Conservation (phyloP, 2,329 filamentous ascomycete genomes). For the Pestalotiopsis sp. region DNA sequence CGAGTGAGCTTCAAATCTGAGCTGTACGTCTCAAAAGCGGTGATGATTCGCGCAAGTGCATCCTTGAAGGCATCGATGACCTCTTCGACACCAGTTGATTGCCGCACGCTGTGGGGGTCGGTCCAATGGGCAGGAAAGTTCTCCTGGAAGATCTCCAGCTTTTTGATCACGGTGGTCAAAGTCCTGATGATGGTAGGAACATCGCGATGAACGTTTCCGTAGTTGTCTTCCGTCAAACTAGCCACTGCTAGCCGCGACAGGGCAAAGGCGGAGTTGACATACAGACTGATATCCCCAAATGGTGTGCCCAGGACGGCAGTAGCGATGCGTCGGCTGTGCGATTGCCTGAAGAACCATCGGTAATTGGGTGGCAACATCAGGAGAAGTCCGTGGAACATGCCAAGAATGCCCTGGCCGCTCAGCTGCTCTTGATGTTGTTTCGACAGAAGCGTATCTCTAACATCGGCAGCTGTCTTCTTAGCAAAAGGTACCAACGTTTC, state of each 20-base stretch:
- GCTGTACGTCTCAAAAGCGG: slow-evolving; percentile 75
- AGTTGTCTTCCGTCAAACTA: slow-evolving; percentile 79
- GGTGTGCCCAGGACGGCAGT: slow-evolving; percentile 74
- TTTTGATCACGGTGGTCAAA: slow-evolving; percentile 68
- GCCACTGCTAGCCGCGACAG: slow-evolving; percentile 70
- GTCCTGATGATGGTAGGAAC: slow-evolving; percentile 74
- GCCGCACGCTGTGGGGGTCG: slow-evolving; percentile 61
- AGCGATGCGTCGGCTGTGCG: slow-evolving; percentile 65
- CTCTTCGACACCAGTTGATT: slow-evolving; percentile 69
- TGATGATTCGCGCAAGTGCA: slow-evolving; percentile 66
- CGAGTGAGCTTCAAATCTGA: slow-evolving; percentile 68
- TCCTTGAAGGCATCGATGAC: slow-evolving; percentile 66
- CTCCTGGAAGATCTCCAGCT: slow-evolving; percentile 68
- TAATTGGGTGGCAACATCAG: slow-evolving; percentile 43
- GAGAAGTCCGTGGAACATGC: slow-evolving; percentile 46
- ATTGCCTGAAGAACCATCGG: slow-evolving; percentile 70
- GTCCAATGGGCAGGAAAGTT: slow-evolving; percentile 74
- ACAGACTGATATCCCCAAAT: slow-evolving; percentile 67
- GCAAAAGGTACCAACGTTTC: slow-evolving; percentile 53
- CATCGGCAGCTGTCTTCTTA: slow-evolving; percentile 49
- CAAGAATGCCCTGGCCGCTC: slow-evolving; percentile 48
- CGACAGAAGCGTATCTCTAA: slow-evolving; percentile 49
- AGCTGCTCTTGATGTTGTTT: slow-evolving; percentile 58
- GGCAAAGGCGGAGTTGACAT: slow-evolving; percentile 72
- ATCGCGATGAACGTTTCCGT: slow-evolving; percentile 83